Base-by-base conservation (phyloP, 2,329 filamentous ascomycete species). In the Fusarium sp. region DNA sequence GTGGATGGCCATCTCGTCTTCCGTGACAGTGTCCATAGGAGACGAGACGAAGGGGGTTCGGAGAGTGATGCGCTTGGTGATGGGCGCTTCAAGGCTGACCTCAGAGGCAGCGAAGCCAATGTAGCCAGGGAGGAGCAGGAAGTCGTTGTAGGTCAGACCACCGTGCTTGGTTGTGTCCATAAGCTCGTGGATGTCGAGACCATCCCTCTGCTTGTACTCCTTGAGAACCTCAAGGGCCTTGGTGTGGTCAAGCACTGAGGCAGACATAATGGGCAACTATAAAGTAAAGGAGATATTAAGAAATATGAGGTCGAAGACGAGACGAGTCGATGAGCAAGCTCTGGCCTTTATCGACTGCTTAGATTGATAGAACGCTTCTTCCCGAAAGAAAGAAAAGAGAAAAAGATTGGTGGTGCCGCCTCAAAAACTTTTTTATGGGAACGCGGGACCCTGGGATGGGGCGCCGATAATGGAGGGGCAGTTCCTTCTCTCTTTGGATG, bases 1-100 rank as follows among this genome's bases (percentile, higher is more conserved):
- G 84, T 98, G 93, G 76, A 99, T 98, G 71, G 96, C 97, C 97
- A 99, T 99, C 81, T 97, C 95, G 84, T 97, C 93, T 85, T 99
- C 96, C 44, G 97, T 99, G 80, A 99, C 96, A 12, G 96, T 99
- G 85, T 99, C 96, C 96, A 99, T 99, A 77, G 97, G 96, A 41
- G 96, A 98, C 48, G 96, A 99, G 72, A 98, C 89, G 78, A 99
- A 94, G 65, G 96, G 96, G 9, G 94, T 97, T 89, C 98, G 99
- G 80, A 99, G 87, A 37, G 93, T 90, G 82, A 99, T 97, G 77
- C 93, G 90, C 89, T 97, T 97, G 74, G 96, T 99, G 77, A 99
- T 88, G 62, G 93, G 93, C 37, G 95, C 93, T 75, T 98, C 96
- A 67, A 99, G 90, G 50, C 84, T 84, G 72, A 98, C 96, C 70